Evolutionary conservation across 1,139 yeast genomes (phyloP).

Genomic region (Sugiyamaella novakii): DNA sequence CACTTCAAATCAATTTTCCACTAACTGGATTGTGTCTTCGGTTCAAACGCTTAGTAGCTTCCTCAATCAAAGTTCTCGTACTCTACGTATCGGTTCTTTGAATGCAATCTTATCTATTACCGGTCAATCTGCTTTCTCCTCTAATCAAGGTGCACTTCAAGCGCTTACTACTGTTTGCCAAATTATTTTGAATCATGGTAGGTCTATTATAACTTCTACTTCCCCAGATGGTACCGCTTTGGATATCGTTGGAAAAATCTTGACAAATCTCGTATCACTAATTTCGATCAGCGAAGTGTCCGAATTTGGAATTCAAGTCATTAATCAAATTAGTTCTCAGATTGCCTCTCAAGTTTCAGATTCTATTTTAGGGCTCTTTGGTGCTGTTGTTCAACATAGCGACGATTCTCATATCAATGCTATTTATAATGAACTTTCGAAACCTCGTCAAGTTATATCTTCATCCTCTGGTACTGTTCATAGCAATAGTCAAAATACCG

Average conservation of each 20-base stretch:
- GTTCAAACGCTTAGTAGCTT: slow-evolving; percentile 29
- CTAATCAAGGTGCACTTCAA: background rate
- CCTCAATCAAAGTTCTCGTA: slow-evolving; percentile 33
- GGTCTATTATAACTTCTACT: background rate
- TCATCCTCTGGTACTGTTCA: background rate
- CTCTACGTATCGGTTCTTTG: slow-evolving; percentile 35
- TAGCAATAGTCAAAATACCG: slow-evolving; percentile 6
- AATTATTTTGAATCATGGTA: slow-evolving; percentile 12
- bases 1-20: slow-evolving; percentile 14
- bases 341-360: slow-evolving; percentile 14
- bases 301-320: slow-evolving; percentile 5
- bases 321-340: slow-evolving; percentile 9
- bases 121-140: background rate
- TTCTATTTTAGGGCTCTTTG: slow-evolving; percentile 6
- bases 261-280: slow-evolving; percentile 8
- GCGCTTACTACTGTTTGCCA: slow-evolving; percentile 6
- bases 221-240: slow-evolving; percentile 13
- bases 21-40: slow-evolving; percentile 30
- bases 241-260: slow-evolving; percentile 12
- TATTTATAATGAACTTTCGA: slow-evolving; percentile 8
- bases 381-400: slow-evolving; percentile 9
- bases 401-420: slow-evolving; percentile 2
- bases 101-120: slow-evolving; percentile 32
- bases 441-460: slow-evolving; percentile 3
- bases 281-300: slow-evolving; percentile 6